Conservation (phyloP, 2,329 filamentous ascomycete genomes). For the Alternaria sp. region DNA sequence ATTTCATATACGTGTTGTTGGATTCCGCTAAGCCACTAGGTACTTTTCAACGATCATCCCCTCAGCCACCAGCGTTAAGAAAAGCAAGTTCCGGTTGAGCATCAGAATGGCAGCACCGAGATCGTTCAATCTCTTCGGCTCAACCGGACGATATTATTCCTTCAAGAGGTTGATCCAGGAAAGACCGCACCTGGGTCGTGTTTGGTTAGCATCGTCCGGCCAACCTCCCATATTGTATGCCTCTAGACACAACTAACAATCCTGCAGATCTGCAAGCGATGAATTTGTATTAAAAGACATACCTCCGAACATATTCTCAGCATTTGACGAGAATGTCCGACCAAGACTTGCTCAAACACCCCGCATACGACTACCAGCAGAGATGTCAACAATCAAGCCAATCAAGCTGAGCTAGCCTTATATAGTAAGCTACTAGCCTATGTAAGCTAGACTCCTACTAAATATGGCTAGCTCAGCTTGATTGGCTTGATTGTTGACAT, state of each 20-base stretch:
- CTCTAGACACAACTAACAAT: constrained; percentile 8
- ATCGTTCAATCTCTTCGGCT: constrained; percentile 3
- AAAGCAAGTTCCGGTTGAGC: background rate
- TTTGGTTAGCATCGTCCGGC: constrained; percentile 40
- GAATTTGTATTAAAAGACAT: constrained; percentile 38
- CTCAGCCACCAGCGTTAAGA: background rate
- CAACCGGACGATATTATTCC: constrained; percentile 37
- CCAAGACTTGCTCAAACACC: constrained; percentile 32
- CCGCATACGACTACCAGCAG: constrained; percentile 29
- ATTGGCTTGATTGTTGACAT: no score
- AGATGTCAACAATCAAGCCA: no score
- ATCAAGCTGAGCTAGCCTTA: no score
- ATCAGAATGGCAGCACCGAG: constrained; percentile 5
- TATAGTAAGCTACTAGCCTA: no score
- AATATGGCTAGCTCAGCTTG: no score
- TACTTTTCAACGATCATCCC: background rate
- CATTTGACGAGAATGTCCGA: constrained; percentile 32
- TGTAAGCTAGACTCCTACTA: no score
- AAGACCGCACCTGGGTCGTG: constrained; percentile 40
- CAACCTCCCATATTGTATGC: constrained; percentile 13
- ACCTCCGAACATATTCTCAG: constrained; percentile 25
- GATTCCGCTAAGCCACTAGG: background rate
- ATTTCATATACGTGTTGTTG: background rate
- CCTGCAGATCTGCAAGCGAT: constrained; percentile 25
- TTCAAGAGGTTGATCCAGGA: constrained; percentile 48